phyloP scores from a whole-genome alignment of 106 monocot genomes.

The Allium fistulosum region DNA sequence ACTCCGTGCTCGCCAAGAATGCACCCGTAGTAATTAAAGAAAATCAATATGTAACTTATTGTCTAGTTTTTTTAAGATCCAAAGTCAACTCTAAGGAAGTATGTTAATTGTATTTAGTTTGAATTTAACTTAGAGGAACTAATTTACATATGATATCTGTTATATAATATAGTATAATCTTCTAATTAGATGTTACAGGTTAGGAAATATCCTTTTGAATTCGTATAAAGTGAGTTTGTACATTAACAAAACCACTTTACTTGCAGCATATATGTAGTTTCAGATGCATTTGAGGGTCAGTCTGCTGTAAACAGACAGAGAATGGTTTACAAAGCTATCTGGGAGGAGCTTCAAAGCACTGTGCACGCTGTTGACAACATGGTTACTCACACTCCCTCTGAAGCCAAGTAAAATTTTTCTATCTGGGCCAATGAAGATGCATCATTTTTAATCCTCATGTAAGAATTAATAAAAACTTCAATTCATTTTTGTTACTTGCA shows the following conservation, averaged over 20 bases:
- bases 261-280: constrained; percentile 81
- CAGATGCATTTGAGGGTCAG: constrained; percentile 79
- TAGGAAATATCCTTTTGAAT: too few species aligned
- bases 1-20: too few species aligned
- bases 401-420: constrained; percentile 23
- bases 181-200: too few species aligned
- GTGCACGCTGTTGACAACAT: constrained; percentile 97
- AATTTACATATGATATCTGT: too few species aligned
- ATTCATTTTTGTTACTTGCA: neutral
- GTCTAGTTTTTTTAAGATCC: too few species aligned
- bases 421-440: neutral
- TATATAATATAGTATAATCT: too few species aligned
- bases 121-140: too few species aligned
- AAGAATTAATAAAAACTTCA: neutral
- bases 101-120: too few species aligned
- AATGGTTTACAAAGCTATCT: constrained; percentile 97
- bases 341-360: constrained; percentile 93
- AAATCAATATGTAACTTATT: too few species aligned
- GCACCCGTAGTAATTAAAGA: too few species aligned
- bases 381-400: constrained; percentile 80
- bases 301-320: constrained; percentile 92
- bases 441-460: neutral
- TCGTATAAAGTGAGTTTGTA: too few species aligned
- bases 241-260: neutral
- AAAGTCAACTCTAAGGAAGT: too few species aligned